Conservation (phyloP, 371 early-diverging fungal genomes). For the Coemansia sp. region DNA sequence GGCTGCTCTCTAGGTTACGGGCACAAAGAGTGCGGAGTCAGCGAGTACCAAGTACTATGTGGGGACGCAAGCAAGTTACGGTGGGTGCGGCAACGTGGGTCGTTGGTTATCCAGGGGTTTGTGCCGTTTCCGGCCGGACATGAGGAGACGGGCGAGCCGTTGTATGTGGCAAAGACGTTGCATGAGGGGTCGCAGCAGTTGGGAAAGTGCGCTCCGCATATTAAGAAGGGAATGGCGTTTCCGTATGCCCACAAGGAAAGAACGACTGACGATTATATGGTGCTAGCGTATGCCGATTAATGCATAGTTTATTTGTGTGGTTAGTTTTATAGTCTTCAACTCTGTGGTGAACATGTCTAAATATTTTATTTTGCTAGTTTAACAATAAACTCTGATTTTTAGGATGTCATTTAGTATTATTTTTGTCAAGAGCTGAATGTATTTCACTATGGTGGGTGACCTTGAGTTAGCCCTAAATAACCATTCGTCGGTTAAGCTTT, state of each 20-base stretch:
- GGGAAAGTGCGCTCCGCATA: constrained; percentile 52
- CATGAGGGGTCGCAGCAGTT: constrained; percentile 51
- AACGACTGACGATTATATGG: constrained; percentile 45
- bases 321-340: no score
- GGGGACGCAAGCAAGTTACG: constrained; percentile 55
- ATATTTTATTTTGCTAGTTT: no score
- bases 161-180: constrained; percentile 56
- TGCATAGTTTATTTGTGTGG: background rate
- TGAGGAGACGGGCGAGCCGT: constrained; percentile 50
- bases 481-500: no score
- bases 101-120: constrained; percentile 42
- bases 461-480: no score
- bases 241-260: constrained; percentile 50
- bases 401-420: no score
- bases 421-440: no score
- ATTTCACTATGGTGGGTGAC: no score
- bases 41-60: constrained; percentile 56
- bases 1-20: constrained; percentile 53
- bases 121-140: constrained; percentile 52
- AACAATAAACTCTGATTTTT: no score
- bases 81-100: constrained; percentile 54
- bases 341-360: no score
- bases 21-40: constrained; percentile 53
- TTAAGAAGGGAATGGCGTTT: constrained; percentile 49
- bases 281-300: background rate